These are phyloP conservation scores for Bipolaris oryzae DNA, from an alignment of 2,329 filamentous ascomycete genomes.

Conservation along the genomic window DNA sequence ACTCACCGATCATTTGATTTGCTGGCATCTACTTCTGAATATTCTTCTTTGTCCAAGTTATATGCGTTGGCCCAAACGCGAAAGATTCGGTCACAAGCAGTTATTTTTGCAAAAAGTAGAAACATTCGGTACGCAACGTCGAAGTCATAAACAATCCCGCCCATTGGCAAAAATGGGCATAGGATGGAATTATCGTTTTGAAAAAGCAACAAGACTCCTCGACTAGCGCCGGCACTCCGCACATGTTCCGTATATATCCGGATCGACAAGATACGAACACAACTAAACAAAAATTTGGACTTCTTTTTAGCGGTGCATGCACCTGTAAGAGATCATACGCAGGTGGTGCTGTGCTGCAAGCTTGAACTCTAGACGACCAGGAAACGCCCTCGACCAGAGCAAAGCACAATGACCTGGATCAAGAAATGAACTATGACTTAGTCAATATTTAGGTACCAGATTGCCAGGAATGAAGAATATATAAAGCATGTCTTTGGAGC, in stretches of 20 bases:
- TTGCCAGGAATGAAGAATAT: too few relatives aligned
- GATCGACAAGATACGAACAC: not conserved
- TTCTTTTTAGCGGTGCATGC: not conserved
- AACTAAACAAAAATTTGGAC: not conserved
- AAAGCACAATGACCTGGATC: not conserved
- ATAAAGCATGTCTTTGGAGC: too few relatives aligned
- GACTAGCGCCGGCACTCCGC: not conserved
- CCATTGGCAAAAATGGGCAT: not conserved
- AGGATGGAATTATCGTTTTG: not conserved
- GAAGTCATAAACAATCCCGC: not conserved
- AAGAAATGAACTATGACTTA: too few relatives aligned
- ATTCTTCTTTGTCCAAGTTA: too few relatives aligned
- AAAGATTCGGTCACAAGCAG: too few relatives aligned
- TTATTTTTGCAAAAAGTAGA: too few relatives aligned
- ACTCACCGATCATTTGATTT: too few relatives aligned
- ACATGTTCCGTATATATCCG: not conserved
- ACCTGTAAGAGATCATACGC: not conserved
- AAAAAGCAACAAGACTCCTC: not conserved
- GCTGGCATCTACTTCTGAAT: too few relatives aligned
- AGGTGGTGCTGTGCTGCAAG: not conserved
- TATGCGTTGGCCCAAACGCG: too few relatives aligned
- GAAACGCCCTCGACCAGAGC: not conserved
- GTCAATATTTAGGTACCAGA: not conserved
- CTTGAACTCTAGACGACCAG: not conserved
- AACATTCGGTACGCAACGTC: not conserved